Percentiles rank a stretch among this genome's conserved stretches.
Conservation (phyloP, 345 rosid species). For the Salix brachista region DNA sequence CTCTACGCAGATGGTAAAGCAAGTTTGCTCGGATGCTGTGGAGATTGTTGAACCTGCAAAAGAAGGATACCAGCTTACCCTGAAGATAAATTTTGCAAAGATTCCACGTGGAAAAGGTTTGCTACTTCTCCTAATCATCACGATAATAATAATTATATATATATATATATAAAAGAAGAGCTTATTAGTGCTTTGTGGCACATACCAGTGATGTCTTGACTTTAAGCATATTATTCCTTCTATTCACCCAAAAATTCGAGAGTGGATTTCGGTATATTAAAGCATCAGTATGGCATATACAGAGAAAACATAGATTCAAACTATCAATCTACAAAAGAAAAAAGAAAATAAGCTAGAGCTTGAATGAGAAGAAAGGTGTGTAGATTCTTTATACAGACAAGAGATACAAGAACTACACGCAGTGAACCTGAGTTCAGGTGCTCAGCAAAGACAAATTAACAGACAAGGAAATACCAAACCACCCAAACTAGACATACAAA, state of each 20-base stretch:
- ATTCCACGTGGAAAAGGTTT: slow-evolving; percentile 65
- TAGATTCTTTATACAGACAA: background rate
- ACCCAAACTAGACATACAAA: background rate
- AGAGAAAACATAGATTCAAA: background rate
- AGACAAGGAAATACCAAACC: background rate
- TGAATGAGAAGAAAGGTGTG: background rate
- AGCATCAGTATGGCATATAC: background rate
- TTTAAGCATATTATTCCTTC: background rate
- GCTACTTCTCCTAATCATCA: slow-evolving; percentile 8
- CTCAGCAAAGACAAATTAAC: background rate
- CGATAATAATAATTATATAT: background rate
- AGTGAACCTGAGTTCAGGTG: background rate
- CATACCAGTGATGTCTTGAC: background rate
- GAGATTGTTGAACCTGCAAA: slow-evolving; percentile 70
- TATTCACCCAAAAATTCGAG: background rate
- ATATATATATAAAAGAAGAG: background rate
- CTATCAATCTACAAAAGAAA: background rate
- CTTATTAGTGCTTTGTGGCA: background rate
- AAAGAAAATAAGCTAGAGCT: background rate
- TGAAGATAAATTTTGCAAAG: slow-evolving; percentile 50
- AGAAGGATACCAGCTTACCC: slow-evolving; percentile 84
- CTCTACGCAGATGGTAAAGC: slow-evolving; percentile 40
- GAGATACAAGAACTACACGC: background rate
- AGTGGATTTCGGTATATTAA: background rate
- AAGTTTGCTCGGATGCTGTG: slow-evolving; percentile 45